These are phyloP conservation scores for Chrysanthemum lavandulifolium DNA, from an alignment of 129 eudicot species.

Conservation along the genomic window DNA sequence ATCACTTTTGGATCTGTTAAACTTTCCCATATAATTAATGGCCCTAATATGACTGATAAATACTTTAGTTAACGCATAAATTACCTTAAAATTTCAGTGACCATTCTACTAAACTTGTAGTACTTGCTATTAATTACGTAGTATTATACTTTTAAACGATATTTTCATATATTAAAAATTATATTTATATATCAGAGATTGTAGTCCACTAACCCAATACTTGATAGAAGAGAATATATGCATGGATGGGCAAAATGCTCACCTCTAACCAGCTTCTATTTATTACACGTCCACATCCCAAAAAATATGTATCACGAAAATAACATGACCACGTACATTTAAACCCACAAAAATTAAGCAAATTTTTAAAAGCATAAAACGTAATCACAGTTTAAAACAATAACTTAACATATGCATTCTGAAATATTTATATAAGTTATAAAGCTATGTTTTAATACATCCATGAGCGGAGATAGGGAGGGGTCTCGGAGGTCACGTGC, in stretches of 20 bases:
- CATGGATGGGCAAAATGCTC: slow-evolving; percentile 29
- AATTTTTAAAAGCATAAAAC: not conserved
- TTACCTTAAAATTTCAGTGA: not conserved
- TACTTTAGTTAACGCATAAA: too few species aligned
- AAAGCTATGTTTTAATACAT: not conserved
- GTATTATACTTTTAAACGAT: too few species aligned
- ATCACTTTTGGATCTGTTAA: too few species aligned
- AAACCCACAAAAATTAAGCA: not conserved
- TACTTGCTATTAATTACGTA: too few species aligned
- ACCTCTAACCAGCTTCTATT: slow-evolving; percentile 29
- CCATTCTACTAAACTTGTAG: not conserved
- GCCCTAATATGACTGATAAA: too few species aligned
- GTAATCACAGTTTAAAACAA: slow-evolving; percentile 1
- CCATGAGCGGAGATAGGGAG: too few species aligned
- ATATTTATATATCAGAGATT: not conserved
- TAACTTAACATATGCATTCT: not conserved
- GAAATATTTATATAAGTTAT: too few species aligned
- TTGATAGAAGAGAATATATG: slow-evolving; percentile 22
- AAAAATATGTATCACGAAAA: slow-evolving; percentile 27
- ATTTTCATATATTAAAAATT: not conserved
- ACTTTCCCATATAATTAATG: too few species aligned
- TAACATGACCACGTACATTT: slow-evolving; percentile 24
- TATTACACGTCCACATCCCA: slow-evolving; percentile 38
- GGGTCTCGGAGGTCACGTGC: too few species aligned
- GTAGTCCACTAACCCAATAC: slow-evolving; percentile 23